A percentile compares a stretch with the other conserved stretches of the same genome.
Conservation (phyloP, 148 eudicot species). For the Nyssa sinensis region DNA sequence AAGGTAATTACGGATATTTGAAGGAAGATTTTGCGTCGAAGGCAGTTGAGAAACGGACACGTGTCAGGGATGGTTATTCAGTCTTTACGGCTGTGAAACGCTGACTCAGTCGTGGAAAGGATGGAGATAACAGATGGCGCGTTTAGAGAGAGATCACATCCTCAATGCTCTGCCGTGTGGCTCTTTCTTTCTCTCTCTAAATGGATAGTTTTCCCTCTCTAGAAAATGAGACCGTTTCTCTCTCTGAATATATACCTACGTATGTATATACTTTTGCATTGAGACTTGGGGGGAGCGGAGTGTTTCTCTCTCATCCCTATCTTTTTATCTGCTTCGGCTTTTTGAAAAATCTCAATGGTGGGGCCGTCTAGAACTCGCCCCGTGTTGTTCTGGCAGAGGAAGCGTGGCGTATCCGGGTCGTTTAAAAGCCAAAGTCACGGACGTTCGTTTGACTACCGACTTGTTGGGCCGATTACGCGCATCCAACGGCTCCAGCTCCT, state of each 20-base stretch:
- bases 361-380: neutral
- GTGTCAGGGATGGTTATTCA: neutral
- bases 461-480: neutral
- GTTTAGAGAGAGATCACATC: too few species aligned
- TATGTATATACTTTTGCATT: too few species aligned
- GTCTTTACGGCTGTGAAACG: neutral
- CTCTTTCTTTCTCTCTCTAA: too few species aligned
- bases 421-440: conserved; percentile 12
- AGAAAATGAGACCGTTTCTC: too few species aligned
- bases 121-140: neutral
- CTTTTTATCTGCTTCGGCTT: neutral
- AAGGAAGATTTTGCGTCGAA: neutral
- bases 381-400: conserved; percentile 1
- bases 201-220: too few species aligned
- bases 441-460: neutral
- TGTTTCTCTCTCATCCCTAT: too few species aligned
- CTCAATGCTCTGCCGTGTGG: too few species aligned
- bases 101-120: neutral
- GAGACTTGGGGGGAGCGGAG: too few species aligned
- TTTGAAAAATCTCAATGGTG: neutral
- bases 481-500: neutral
- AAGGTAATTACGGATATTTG: neutral
- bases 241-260: too few species aligned
- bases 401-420: conserved; percentile 8
- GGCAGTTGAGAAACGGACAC: neutral